Evolutionary conservation across 768 basidiomycete genomes (phyloP), one percentile per base, ranked within the genome.

Genomic region (Boletus insuetus): DNA sequence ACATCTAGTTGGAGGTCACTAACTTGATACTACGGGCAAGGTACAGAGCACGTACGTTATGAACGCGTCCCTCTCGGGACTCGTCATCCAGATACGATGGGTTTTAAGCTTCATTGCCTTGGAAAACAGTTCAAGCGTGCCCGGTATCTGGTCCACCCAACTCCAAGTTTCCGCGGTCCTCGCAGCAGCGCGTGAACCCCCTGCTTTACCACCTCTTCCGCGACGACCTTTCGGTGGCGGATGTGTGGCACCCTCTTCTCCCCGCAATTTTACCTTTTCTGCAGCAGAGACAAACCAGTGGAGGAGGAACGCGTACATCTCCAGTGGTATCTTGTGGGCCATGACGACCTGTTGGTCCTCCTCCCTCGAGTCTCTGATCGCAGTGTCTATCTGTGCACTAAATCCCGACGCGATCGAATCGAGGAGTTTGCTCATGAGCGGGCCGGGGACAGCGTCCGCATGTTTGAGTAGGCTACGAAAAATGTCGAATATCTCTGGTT

Each of bases 251-350:
- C 74, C 77, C 3, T 79, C 76, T 13, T 80, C 80, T 6, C 75
- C 76, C 13, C 77, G 66, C 7, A 74, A 74, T 42, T 87, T 88
- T 55, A 87, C 82, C 60, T 87, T 89, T 71, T 96, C 94, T 2
- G 86, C 88, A 0, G 85, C 85, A 12, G 76, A 73, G 16, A 91
- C 89, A 67, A 95, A 95, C 94, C 94, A 98, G 56, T 86, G 80
- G n/a, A 97, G 72, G 24, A 98, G 75, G 68, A 98, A 98, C 8
- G 88, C 89, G 69, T 92, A 98, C 78, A 90, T 86, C 69, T 98
- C 97, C 56, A 99, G 77, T 0, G 92, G 83, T 4, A 67, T 59
- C 68, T 87, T 90, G 70, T 94, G 93, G 0, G 75, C 64, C 58
- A 79, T 70, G 62, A 82, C 78, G 2, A 78, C 75, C 53, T 87